phyloP scores from a whole-genome alignment of 2,329 filamentous ascomycete species.

The Aspergillus candidus region DNA sequence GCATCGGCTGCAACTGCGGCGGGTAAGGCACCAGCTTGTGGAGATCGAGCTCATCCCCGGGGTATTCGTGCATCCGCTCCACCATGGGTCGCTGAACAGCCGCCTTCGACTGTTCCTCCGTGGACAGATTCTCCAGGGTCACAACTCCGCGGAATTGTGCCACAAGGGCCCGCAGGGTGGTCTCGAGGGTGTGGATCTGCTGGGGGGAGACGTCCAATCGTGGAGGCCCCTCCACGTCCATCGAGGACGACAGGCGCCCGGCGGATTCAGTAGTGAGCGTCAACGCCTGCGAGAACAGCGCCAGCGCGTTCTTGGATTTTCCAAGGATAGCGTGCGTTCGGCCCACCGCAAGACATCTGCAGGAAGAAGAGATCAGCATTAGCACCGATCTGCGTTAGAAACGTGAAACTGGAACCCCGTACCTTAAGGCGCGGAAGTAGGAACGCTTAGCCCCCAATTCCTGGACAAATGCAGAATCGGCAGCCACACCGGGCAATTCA shows the following conservation, averaged over 20 bases:
- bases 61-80: conserved; percentile 70
- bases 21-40: conserved; percentile 80
- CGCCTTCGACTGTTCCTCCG: conserved; percentile 40
- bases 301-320: conserved; percentile 72
- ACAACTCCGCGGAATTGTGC: conserved; percentile 80
- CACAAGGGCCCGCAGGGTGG: conserved; percentile 63
- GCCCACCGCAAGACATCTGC: conserved; percentile 72
- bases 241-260: conserved; percentile 40
- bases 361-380: conserved; percentile 1
- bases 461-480: conserved; percentile 67
- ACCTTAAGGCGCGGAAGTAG: conserved; percentile 89
- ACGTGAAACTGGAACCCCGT: conserved; percentile 24
- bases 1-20: conserved; percentile 72
- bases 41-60: conserved; percentile 63
- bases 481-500: conserved; percentile 82
- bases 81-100: conserved; percentile 56
- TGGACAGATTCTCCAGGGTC: conserved; percentile 63
- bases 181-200: conserved; percentile 55
- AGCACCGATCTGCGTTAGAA: background rate
- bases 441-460: conserved; percentile 71
- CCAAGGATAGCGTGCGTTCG: conserved; percentile 73
- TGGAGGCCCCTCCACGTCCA: conserved; percentile 46
- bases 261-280: conserved; percentile 53
- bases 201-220: conserved; percentile 61
- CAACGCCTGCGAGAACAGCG: conserved; percentile 68